Base-by-base conservation (phyloP, 2,329 filamentous ascomycete genomes). In the Epichloe glyceriae region DNA sequence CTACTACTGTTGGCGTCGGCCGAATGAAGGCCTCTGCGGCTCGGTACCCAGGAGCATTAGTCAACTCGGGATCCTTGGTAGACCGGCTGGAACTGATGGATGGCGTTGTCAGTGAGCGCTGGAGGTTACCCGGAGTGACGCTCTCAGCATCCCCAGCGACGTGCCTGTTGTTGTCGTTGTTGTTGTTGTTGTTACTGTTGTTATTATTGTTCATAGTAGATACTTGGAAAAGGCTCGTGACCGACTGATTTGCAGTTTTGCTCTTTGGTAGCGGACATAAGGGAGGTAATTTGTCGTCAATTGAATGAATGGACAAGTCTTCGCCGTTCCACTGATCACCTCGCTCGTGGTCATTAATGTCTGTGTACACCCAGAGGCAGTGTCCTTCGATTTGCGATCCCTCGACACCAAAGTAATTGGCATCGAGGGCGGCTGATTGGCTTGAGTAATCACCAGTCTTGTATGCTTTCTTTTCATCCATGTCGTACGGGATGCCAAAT, bases 321-420 rank as follows among this genome's bases (percentile, higher is more conserved):
- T 98, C 93, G 45, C 93, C 93, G 58, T 98, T 98, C 93, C 93
- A 98, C 57, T 88, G 82, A 61, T 98, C 93, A 50, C 93, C 93
- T 69, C 87, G 84, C 61, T 84, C 74, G 63, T 98, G 93, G 54
- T 85, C 84, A 63, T 97, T 98, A 76, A 78, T 77, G 19, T 80
- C 78, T 54, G 80, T 82, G 66, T 98, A 98, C 2, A 88, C 73
- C 93, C 93, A 98, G 44, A 96, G 67, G 0, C 89, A 87, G 61
- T 91, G 93, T 0, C 91, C 93, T 56, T 90, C 90, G 52, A 88
- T 80, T 14, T 79, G 74, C 37, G 88, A 85, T 0, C 87, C 88
- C 69, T 98, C 93, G 0, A 95, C 75, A 0, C 86, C 93, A 69
- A 84, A 98, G 64, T 95, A 88, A 64, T 97, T 98, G 49, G 94